Evolutionary conservation across 192 early-diverging fungal species (phyloP), one percentile per base, ranked within the genome.

Genomic region (Piromyces sp.): DNA sequence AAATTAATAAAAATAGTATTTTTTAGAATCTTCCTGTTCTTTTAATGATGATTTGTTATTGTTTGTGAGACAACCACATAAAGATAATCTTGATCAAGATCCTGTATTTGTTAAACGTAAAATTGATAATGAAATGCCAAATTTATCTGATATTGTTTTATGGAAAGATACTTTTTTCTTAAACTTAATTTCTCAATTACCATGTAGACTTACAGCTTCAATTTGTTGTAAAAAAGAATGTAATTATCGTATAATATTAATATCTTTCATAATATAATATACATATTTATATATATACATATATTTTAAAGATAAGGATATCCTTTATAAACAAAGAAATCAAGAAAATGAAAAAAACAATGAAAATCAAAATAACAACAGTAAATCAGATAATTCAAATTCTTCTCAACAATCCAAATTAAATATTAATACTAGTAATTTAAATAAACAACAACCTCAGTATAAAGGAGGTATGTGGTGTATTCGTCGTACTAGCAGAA

Each of bases 151-250:
- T 68, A 84, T 92, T 30, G 89, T 97, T 17, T 90, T 94, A 84
- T 97, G 95, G 95, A 95, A 94, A 83, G 93, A 95, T 84, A 95
- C 96, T 7, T 95, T 97, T 83, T 92, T 95, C 82, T 88, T 97
- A 79, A 97, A 97, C 80, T 89, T 97, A 28, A 96, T 97, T 82
- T 91, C 95, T 40, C 95, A 96, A 88, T 88, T 95, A 84, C 94
- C 94, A 15, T 97, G 96, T 88, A 94, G 94, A 82, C 87, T 97
- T 81, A 96, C 96, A 0, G 95, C 96, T 29, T 92, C 96, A 2
- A 92, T 97, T 36, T 97, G 96, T 83, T 89, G 58, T 82, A 85
- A 80, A 84, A 85, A 51, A 83, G 3, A 80, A 86, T 78, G 79
- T 85, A 58, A 82, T 83, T 28, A 82, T 79, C 31, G 9, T n/a